Base-by-base conservation (phyloP, 345 rosid genomes). In the Diplotaxis tenuifolia region DNA sequence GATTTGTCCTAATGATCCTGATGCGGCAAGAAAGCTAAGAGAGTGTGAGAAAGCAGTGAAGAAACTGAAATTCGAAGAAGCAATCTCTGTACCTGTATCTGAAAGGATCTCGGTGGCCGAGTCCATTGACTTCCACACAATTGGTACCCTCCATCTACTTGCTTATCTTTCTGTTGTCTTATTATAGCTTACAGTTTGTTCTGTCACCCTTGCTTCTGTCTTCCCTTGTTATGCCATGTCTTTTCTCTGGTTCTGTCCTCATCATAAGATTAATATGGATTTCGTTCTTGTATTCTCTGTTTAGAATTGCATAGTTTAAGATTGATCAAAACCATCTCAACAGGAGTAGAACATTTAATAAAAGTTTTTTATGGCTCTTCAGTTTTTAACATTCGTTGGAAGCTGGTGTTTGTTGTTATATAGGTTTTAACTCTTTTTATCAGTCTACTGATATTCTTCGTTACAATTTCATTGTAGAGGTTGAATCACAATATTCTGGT, bases 41-140 rank as follows among this genome's bases (percentile, higher is more conserved):
- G 98, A 92, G 70, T 95, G 99, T 64, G 96, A 92, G 81, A 95
- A 92, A 79, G 96, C 98, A 20, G 98, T 92, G 50, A 85, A 82
- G 94, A 95, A 92, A 78, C 82, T 90, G 69, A 95, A 89, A 85
- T 95, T 95, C 78, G 99, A 92, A 83, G 98, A 92, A 81, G 99
- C 99, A 54, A 95, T 95, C 70, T 74, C 99, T 56, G 88, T 75
- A 65, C 97, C 98, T 0, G 86, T 80, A 42, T 79, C 97, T 69
- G 85, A 84, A 79, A 88, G 88, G 82, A 82, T 32, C 70, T 92
- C 90, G 8, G 80, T 95, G 7, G 99, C 96, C 14, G 98, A 95
- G 68, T 84, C 97, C 49, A 83, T 92, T 74, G 99, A 95, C 73
- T 95, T 79, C 77, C 92, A 16, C 56, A 66, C 92, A 23, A 85